Conservation (phyloP, 257 asterid genomes). For the Buddleja alternifolia region DNA sequence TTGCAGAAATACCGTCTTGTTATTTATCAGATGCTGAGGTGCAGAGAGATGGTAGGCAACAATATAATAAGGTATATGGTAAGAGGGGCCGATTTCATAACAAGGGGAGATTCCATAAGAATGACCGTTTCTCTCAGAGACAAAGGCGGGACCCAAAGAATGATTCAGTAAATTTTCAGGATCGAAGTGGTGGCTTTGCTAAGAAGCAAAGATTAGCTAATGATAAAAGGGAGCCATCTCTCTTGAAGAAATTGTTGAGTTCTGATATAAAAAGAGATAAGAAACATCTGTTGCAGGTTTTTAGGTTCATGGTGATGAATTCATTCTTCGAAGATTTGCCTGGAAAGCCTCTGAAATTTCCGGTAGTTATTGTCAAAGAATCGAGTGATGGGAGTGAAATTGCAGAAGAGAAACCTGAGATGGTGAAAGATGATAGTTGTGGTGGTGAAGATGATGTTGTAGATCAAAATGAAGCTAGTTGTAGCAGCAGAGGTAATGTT, state of each 20-base stretch:
- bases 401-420: conserved; percentile 28
- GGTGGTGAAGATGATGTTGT: not conserved
- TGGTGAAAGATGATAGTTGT: not conserved
- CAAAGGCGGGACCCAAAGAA: conserved; percentile 35
- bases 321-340: conserved; percentile 67
- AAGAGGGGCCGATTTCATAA: conserved; percentile 61
- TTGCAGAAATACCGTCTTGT: conserved; percentile 85
- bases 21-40: conserved; percentile 76
- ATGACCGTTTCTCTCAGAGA: conserved; percentile 47
- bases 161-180: conserved; percentile 31
- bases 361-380: conserved; percentile 60
- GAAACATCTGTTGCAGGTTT: conserved; percentile 70
- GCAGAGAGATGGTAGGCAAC: conserved; percentile 41
- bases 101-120: conserved; percentile 56
- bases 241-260: conserved; percentile 69
- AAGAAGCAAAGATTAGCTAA: conserved; percentile 34
- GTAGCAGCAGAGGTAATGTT: not conserved
- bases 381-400: conserved; percentile 35
- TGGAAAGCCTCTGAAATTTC: conserved; percentile 58
- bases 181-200: conserved; percentile 31
- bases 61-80: conserved; percentile 36
- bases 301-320: conserved; percentile 85
- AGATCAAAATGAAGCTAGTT: not conserved
- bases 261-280: conserved; percentile 74
- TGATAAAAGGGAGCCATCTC: conserved; percentile 58